A percentile compares a stretch with the other conserved stretches of the same genome.
These are phyloP conservation scores for Barnettozyma wickerhamii DNA, from an alignment of 805 yeast genomes.

Conservation along the genomic window DNA sequence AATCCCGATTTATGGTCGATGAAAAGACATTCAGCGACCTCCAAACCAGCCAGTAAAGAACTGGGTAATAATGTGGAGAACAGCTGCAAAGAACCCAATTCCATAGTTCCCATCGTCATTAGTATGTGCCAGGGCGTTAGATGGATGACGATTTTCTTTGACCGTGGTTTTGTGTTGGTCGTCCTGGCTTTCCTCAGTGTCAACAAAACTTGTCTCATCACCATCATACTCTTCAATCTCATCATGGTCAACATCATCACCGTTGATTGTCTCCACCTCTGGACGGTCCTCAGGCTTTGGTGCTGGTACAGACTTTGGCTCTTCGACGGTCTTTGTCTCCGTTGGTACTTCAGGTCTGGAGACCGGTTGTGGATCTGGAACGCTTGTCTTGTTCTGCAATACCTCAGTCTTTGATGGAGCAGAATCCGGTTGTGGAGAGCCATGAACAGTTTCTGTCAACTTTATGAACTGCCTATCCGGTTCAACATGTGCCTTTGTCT, in stretches of 20 bases:
- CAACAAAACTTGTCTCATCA: not conserved
- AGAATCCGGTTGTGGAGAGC: not conserved
- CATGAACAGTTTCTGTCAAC: constrained; percentile 2
- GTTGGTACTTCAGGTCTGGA: constrained; percentile 3
- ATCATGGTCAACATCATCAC: not conserved
- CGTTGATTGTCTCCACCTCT: not conserved
- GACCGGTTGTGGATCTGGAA: constrained; percentile 3
- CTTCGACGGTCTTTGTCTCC: not conserved
- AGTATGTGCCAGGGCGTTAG: not conserved
- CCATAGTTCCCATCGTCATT: constrained; percentile 6
- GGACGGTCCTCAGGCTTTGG: constrained; percentile 4
- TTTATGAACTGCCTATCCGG: not conserved
- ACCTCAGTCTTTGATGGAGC: not conserved
- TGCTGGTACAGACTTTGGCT: not conserved
- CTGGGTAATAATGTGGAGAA: constrained; percentile 20
- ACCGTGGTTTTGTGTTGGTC: not conserved
- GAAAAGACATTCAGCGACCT: not conserved
- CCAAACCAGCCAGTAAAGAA: constrained; percentile 24
- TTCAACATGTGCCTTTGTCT: constrained; percentile 1
- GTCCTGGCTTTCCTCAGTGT: not conserved
- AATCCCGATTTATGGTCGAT: too few relatives aligned
- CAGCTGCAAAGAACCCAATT: constrained; percentile 18
- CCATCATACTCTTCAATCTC: not conserved
- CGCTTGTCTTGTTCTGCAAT: too few relatives aligned
- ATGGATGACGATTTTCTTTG: too few relatives aligned